Conservation (phyloP, 768 basidiomycete genomes). For the Boletus reticulatus region DNA sequence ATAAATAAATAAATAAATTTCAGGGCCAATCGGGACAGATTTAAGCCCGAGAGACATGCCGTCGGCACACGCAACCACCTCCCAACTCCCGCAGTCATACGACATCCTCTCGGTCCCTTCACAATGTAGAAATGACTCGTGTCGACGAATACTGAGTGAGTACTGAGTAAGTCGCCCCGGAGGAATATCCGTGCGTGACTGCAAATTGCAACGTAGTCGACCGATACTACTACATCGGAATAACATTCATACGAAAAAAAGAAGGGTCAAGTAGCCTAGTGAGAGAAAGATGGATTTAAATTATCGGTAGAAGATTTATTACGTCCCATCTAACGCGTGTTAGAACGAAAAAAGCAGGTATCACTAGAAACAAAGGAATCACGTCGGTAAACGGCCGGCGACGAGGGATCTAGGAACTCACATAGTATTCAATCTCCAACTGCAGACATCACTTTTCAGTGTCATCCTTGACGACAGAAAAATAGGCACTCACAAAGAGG, state of each 20-base stretch:
- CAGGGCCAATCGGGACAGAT: too few species aligned
- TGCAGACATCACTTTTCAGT: constrained; percentile 31
- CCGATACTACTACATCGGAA: constrained; percentile 2
- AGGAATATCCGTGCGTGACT: too few species aligned
- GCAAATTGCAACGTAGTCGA: neutral
- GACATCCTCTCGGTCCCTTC: neutral
- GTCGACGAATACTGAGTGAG: too few species aligned
- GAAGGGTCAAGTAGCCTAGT: constrained; percentile 1
- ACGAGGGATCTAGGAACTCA: constrained; percentile 37
- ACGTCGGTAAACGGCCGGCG: neutral
- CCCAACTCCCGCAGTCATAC: too few species aligned
- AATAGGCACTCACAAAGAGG: constrained; percentile 72
- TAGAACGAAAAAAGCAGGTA: constrained; percentile 9
- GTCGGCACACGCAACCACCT: too few species aligned
- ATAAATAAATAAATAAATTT: neutral
- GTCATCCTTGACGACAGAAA: neutral
- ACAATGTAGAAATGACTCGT: too few species aligned
- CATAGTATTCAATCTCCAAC: constrained; percentile 96
- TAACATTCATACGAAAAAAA: neutral
- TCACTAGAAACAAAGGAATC: constrained; percentile 13
- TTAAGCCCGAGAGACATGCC: too few species aligned
- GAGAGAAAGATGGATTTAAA: constrained; percentile 13
- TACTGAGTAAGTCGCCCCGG: too few species aligned
- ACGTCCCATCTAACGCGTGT: neutral
- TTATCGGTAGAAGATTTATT: constrained; percentile 3